Evolutionary conservation across 805 yeast genomes (phyloP).

Genomic region (Starmerella bacillaris): DNA sequence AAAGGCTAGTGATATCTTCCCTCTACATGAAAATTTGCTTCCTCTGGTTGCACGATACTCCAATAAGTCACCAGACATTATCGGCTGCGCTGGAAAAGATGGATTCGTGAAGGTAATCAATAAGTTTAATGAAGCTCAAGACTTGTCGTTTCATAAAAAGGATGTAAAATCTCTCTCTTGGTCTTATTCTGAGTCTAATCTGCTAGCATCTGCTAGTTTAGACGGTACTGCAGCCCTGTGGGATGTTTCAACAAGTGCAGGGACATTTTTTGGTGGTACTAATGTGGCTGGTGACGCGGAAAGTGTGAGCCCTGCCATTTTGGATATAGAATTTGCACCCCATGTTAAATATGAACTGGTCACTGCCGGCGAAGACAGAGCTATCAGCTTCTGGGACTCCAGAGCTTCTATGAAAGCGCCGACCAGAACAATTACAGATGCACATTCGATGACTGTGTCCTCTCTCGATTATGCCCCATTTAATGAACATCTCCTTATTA

Average conservation of each 20-base stretch:
- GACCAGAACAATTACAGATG: slow-evolving; percentile 23
- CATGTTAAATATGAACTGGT: slow-evolving; percentile 36
- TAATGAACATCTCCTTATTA: slow-evolving; percentile 38
- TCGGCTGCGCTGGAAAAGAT: slow-evolving; percentile 36
- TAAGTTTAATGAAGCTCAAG: slow-evolving; percentile 13
- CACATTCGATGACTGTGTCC: slow-evolving; percentile 48
- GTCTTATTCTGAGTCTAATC: slow-evolving; percentile 28
- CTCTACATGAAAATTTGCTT: slow-evolving; percentile 3
- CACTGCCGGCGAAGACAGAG: slow-evolving; percentile 61
- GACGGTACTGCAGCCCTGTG: slow-evolving; percentile 55
- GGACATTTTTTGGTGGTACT: no score
- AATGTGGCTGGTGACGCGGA: slow-evolving; percentile 35
- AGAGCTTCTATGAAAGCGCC: slow-evolving; percentile 5
- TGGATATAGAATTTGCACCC: slow-evolving; percentile 50
- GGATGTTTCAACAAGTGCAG: slow-evolving; percentile 34
- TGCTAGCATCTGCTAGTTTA: slow-evolving; percentile 44
- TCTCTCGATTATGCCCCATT: slow-evolving; percentile 49
- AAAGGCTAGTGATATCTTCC: background rate
- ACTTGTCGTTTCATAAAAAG: slow-evolving; percentile 36
- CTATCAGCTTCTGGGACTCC: slow-evolving; percentile 47
- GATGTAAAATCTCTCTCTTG: slow-evolving; percentile 64
- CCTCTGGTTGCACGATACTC: slow-evolving; percentile 30
- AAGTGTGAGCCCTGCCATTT: slow-evolving; percentile 33
- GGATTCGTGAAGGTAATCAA: slow-evolving; percentile 23
- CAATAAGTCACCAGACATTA: slow-evolving; percentile 28